These are phyloP conservation scores for Cnidoscolus chayamansa DNA, from an alignment of 441 rosid species.

Conservation along the genomic window DNA sequence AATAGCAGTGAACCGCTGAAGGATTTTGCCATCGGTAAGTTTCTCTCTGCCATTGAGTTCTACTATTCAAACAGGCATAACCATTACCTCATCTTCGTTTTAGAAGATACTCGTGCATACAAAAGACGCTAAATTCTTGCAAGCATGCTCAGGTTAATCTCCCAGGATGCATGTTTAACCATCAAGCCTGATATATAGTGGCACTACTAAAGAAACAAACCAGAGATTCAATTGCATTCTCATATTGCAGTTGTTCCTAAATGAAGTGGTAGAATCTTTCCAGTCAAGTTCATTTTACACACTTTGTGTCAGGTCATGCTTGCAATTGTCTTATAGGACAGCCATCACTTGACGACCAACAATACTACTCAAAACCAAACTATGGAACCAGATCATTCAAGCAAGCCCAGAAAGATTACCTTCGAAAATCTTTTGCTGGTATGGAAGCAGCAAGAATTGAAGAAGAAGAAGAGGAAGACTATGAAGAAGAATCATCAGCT, in stretches of 20 bases:
- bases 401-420: slow-evolving; percentile 42
- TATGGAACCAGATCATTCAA: slow-evolving; percentile 40
- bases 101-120: slow-evolving; percentile 6
- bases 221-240: background rate
- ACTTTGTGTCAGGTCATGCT: slow-evolving; percentile 42
- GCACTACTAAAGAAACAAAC: background rate
- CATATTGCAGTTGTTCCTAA: background rate
- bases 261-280: slow-evolving; percentile 13
- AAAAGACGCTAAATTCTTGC: background rate
- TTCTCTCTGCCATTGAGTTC: background rate
- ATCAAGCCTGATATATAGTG: background rate
- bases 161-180: background rate
- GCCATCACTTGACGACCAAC: slow-evolving; percentile 57
- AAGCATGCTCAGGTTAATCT: slow-evolving; percentile 11
- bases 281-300: slow-evolving; percentile 17
- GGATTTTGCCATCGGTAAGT: slow-evolving; percentile 62
- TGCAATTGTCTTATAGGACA: slow-evolving; percentile 60
- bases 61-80: background rate
- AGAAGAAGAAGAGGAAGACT: slow-evolving; percentile 49
- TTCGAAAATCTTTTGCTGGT: slow-evolving; percentile 53
- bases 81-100: background rate
- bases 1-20: slow-evolving; percentile 52
- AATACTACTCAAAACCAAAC: slow-evolving; percentile 40
- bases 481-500: slow-evolving; percentile 47
- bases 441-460: slow-evolving; percentile 42